These are phyloP conservation scores for Fusarium anguioides DNA, from an alignment of 2,329 filamentous ascomycete genomes.

Conservation along the genomic window DNA sequence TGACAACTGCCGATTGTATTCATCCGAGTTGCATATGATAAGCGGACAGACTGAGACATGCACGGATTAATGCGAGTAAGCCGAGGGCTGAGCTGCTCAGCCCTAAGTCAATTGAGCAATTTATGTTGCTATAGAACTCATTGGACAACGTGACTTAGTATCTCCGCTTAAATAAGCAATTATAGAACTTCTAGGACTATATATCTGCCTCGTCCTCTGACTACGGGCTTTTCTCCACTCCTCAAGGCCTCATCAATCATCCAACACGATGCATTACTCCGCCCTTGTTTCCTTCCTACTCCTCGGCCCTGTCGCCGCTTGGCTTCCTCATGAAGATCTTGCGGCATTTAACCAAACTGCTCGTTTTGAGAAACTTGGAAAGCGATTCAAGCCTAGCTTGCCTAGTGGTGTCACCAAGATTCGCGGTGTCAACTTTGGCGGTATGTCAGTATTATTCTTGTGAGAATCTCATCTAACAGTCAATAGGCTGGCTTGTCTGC, in stretches of 20 bases:
- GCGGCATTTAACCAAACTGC: constrained; percentile 33
- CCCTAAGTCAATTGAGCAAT: background rate
- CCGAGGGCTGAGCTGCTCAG: background rate
- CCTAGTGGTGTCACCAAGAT: constrained; percentile 23
- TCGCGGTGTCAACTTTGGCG: constrained; percentile 33
- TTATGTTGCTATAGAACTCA: too few relatives aligned
- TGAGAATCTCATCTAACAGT: accelerated
- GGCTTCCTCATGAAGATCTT: constrained; percentile 30
- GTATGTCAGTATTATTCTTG: background rate
- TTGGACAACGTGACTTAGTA: too few relatives aligned
- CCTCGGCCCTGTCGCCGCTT: constrained; percentile 11
- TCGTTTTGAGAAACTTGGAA: constrained; percentile 29
- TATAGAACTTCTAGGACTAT: background rate
- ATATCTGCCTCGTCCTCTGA: background rate
- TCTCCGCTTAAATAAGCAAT: too few relatives aligned
- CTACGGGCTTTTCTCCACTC: accelerated
- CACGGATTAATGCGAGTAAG: background rate
- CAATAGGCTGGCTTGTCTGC: constrained; percentile 27
- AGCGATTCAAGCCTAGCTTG: constrained; percentile 23
- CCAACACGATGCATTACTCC: background rate
- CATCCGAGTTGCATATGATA: background rate
- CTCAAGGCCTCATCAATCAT: accelerated
- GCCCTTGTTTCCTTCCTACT: background rate
- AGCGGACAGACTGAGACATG: background rate
- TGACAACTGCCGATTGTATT: too few relatives aligned